Base-by-base conservation (phyloP, 768 basidiomycete genomes). In the Phlebiopsis flavidoalba region DNA sequence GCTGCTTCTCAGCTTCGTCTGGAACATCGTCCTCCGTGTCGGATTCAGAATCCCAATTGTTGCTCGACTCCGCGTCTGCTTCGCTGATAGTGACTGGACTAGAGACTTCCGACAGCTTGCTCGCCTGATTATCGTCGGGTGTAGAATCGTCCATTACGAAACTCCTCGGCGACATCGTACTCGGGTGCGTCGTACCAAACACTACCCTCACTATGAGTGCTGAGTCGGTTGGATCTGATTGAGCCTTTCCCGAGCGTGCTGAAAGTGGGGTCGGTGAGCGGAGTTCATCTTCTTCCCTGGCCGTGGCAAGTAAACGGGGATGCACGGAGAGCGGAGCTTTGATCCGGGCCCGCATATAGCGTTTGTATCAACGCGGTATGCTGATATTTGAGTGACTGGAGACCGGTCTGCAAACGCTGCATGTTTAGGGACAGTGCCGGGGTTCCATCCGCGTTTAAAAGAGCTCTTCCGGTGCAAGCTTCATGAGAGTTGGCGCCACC, bases 171-270 rank as follows among this genome's bases (percentile, higher is more conserved):
- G 1, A 83, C 87, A 63, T 87, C 83, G 50, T 71, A 77, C 55
- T 87, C 88, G 45, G 79, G 74, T 8, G 91, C 91, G 65, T 93
- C 91, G 66, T 82, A 92, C 91, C 91, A 93, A 66, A 91, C 83
- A 48, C 71, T 73, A n/a, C 70, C 62, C 49, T 72, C 65, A 62
- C 67, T 68, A 14, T 66, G 65, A 12, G 67, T 66, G 54, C 71
- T 71, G 55, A 61, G 54, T 31, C 71, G 66, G 14, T 56, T n/a
- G 1, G 60, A 55, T 15, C 36, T 43, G 21, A 24, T 43, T 8
- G 54, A 62, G 33, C 31, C 59, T 63, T 58, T 52, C 56, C 33
- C 63, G 11, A 63, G 52, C 10, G 67, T 59, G 59, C 59, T 60
- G 10, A 46, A 53, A 17, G 54, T 51, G 11, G 65, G 11, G 57